Conservation (phyloP, 2,329 filamentous ascomycete genomes). For the Leptographium galeiforme region DNA sequence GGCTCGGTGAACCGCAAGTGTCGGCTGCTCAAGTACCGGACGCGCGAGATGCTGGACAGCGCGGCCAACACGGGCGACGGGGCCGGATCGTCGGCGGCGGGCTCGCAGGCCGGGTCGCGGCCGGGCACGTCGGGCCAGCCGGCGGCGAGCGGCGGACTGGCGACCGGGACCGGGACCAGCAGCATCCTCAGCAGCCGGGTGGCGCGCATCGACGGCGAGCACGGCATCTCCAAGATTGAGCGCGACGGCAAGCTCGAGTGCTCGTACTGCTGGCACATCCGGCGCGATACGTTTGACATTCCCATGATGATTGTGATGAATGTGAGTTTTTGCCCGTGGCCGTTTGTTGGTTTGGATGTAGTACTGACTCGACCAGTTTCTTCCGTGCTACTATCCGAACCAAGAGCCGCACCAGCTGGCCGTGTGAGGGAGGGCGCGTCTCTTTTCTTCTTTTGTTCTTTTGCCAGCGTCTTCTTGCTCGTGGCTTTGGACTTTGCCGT, state of each 20-base stretch:
- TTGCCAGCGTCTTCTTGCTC: neutral
- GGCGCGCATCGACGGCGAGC: constrained; percentile 53
- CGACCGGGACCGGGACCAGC: constrained; percentile 9
- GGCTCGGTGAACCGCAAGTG: constrained; percentile 75
- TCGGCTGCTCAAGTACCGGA: constrained; percentile 80
- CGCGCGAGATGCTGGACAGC: constrained; percentile 43
- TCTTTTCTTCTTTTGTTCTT: neutral
- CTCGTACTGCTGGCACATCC: constrained; percentile 94
- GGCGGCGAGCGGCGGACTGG: neutral
- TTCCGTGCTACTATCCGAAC: constrained; percentile 46
- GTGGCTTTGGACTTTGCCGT: neutral
- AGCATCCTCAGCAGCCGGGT: constrained; percentile 46
- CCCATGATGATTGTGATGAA: constrained; percentile 98
- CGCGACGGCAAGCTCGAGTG: constrained; percentile 87
- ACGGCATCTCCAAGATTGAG: constrained; percentile 70
- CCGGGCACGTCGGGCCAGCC: neutral
- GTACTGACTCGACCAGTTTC: constrained; percentile 27
- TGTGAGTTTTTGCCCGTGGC: constrained; percentile 43
- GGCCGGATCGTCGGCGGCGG: neutral
- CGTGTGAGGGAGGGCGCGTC: constrained; percentile 23
- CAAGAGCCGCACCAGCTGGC: constrained; percentile 42
- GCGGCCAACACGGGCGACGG: constrained; percentile 1
- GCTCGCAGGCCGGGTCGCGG: neutral
- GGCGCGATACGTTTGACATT: constrained; percentile 94
- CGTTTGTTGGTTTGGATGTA: neutral